Evolutionary conservation across 129 eudicot species (phyloP), one percentile per base, ranked within the genome.

Genomic region (Heracleum sosnowskyi): DNA sequence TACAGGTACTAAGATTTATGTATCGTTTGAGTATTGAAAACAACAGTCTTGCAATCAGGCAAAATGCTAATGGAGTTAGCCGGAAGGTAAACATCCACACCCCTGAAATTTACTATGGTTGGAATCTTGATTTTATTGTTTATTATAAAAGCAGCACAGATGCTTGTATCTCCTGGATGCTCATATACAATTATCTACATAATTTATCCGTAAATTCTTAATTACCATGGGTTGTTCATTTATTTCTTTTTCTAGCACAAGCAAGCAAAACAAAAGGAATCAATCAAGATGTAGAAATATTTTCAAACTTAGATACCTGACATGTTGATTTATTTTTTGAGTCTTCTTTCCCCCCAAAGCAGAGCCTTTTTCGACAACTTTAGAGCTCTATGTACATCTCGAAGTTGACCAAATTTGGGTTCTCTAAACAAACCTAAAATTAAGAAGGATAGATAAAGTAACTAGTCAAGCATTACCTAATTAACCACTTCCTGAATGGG

Each of bases 21-120:
- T 40, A 93, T 97, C 77, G 81, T 81, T 62, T 85, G 82, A 11
- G 96, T 85, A 82, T 89, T 91, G 78, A 40, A 90, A 53, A 88
- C 90, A 1, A 91, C 87, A 31, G 90, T 95, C 80, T 90, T 90
- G 90, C 98, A 95, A 81, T 95, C 97, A 41, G 98, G 98, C 62
- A 95, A 89, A 78, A 91, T 87, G 84, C 90, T 89, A 20, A 91
- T 87, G 29, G 98, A 95, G 76, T 89, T 89, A 22, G 84, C 66
- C 0, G 97, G 91, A 17, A 95, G 74, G 76, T 44, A 75, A 74
- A 86, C 88, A 8, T 75, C 83, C 15, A 64, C 78, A 42, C 92
- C 96, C 78, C 86, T 87, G 77, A 91, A 95, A 10, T 87, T 80
- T 17, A 95, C 73, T 0, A 84, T 83, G 2, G 80, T 28, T 0